Evolutionary conservation across 2,329 filamentous ascomycete species (phyloP), one percentile per base, ranked within the genome.

Genomic region (Neofusicoccum sp.): DNA sequence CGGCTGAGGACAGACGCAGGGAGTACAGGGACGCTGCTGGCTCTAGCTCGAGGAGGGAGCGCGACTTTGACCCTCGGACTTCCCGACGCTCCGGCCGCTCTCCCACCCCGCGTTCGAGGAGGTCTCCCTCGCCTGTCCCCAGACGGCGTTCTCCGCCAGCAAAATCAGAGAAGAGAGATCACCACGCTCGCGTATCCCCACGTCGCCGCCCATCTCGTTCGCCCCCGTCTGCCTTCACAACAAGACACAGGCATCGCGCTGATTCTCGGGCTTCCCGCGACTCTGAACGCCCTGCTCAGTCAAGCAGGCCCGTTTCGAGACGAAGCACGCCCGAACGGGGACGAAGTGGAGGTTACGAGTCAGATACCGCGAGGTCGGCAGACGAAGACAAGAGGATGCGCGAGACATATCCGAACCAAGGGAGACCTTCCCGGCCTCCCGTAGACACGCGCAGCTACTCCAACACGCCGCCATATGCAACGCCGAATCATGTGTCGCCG

Each of bases 401-500:
- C 36, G 72, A 71, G 11, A 66, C 69, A 28, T 74, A 75, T 61
- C 65, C 68, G 24, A 67, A 71, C 28, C 73, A 73, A 56, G 71
- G 71, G 31, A 69, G 78, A 38, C 73, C 75, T 26, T 70, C 76
- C 48, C 72, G 76, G 38, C 74, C 76, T 51, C 74, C 74, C 62
- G 65, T 76, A 51, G 76, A 80, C 61, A 74, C 74, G 24, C 74
- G 78, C 40, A 79, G 81, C 60, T 84, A 83, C 66, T 80, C 80
- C 26, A 80, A 83, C 48, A 86, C 86, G n/a, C 83, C 86, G 40
- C 81, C 84, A 58, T 84, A 84, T 66, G 45, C 43, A 12, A 76
- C 80, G 24, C 80, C 84, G 20, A 81, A 82, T 65, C 84, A 85
- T 65, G 82, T 81, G 47, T 88, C 86, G 16, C 85, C 87, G n/a